Conservation (phyloP, 139 green algal genomes). For the Pleodorina starrii region DNA sequence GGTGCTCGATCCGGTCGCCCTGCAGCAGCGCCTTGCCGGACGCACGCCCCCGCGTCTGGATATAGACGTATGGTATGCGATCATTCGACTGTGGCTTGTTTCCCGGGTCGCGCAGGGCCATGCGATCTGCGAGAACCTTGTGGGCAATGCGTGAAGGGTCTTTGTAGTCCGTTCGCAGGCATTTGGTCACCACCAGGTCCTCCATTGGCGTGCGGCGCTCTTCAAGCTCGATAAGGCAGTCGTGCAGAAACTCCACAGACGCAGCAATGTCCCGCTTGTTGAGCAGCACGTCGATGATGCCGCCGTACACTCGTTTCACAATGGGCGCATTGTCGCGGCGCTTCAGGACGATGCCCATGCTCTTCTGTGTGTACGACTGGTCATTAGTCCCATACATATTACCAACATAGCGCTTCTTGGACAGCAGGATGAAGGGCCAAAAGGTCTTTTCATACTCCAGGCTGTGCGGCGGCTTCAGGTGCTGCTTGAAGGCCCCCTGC, state of each 20-base stretch:
- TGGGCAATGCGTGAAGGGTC: slow-evolving; percentile 47
- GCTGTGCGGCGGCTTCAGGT: slow-evolving; percentile 45
- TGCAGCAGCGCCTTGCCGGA: slow-evolving; percentile 27
- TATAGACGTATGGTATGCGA: slow-evolving; percentile 49
- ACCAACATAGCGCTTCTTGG: slow-evolving; percentile 55
- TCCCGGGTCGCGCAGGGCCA: slow-evolving; percentile 42
- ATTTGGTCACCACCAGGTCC: slow-evolving; percentile 43
- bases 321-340: slow-evolving; percentile 50
- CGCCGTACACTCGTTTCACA: slow-evolving; percentile 50
- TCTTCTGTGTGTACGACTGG: slow-evolving; percentile 30
- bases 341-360: slow-evolving; percentile 45
- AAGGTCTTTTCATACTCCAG: slow-evolving; percentile 58
- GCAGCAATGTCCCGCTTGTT: background rate
- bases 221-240: background rate
- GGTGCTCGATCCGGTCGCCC: slow-evolving; percentile 47
- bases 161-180: slow-evolving; percentile 41
- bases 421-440: slow-evolving; percentile 42
- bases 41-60: background rate
- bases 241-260: background rate
- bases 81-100: slow-evolving; percentile 51
- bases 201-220: background rate
- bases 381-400: slow-evolving; percentile 47
- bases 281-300: slow-evolving; percentile 42
- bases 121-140: slow-evolving; percentile 50
- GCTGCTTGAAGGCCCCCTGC: background rate